phyloP scores from a whole-genome alignment of 352 stramenopile genomes.

The Bremia lactucae region DNA sequence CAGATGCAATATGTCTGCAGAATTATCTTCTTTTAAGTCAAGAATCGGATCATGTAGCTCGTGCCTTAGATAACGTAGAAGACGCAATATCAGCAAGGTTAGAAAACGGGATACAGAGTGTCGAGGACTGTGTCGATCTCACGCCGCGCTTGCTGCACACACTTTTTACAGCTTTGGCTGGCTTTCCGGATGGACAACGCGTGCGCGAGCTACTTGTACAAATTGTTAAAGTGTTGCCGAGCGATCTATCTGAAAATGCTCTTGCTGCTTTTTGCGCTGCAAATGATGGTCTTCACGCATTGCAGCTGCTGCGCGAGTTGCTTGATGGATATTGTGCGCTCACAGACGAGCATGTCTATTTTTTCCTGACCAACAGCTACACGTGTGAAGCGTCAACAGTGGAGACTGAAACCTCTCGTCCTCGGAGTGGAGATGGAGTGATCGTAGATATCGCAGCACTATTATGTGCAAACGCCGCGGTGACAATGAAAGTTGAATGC shows the following conservation, averaged over 20 bases:
- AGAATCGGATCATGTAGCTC: slow-evolving; percentile 21
- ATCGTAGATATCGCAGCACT: slow-evolving; percentile 22
- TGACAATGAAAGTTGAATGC: slow-evolving; percentile 24
- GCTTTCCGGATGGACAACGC: slow-evolving; percentile 22
- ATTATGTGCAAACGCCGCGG: slow-evolving; percentile 17
- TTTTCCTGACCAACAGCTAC: slow-evolving; percentile 49
- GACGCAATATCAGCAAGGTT: slow-evolving; percentile 9
- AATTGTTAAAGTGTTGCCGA: slow-evolving; percentile 29
- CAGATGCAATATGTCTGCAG: slow-evolving; percentile 34
- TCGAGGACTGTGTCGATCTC: slow-evolving; percentile 15
- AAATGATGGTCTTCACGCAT: slow-evolving; percentile 17
- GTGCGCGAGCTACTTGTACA: slow-evolving; percentile 36
- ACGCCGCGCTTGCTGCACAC: slow-evolving; percentile 40
- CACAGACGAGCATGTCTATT: slow-evolving; percentile 42
- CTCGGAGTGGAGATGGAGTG: slow-evolving; percentile 13
- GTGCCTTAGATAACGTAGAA: slow-evolving; percentile 31
- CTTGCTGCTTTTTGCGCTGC: slow-evolving; percentile 48
- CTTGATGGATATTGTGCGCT: slow-evolving; percentile 23
- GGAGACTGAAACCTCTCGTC: slow-evolving; percentile 14
- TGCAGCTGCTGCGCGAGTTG: slow-evolving; percentile 33
- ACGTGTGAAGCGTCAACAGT: slow-evolving; percentile 8
- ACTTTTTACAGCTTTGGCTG: slow-evolving; percentile 32
- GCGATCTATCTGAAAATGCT: slow-evolving; percentile 30
- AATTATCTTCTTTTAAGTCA: slow-evolving; percentile 34
- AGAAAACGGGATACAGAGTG: background rate